Conservation (phyloP, 2,329 filamentous ascomycete species). For the Huntiella savannae region DNA sequence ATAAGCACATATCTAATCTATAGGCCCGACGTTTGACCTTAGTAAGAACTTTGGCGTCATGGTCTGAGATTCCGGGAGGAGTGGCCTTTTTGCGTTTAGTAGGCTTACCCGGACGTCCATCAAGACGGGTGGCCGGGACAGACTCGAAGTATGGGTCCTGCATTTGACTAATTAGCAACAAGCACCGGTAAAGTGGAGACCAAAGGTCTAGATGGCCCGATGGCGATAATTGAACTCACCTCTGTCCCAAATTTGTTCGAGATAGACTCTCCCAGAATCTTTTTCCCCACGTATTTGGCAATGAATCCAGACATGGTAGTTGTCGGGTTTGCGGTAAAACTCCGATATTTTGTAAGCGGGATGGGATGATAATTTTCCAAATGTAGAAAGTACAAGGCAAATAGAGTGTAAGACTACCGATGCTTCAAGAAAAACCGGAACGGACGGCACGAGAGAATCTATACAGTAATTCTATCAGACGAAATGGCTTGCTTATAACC, state of each 20-base stretch:
- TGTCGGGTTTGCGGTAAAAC: not conserved
- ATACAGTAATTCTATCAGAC: not conserved
- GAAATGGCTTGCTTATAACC: not conserved
- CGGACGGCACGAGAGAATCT: not conserved
- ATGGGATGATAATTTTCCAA: not conserved
- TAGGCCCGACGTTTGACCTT: conserved; percentile 76
- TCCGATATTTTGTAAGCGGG: too few relatives aligned
- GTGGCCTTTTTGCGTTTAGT: conserved; percentile 76
- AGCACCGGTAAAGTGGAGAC: not conserved
- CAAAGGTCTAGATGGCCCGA: not conserved
- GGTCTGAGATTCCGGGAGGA: conserved; percentile 60
- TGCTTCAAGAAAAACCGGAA: not conserved
- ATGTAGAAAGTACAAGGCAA: not conserved
- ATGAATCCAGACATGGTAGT: conserved; percentile 30
- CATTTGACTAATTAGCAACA: not conserved
- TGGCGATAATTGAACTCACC: conserved; percentile 19
- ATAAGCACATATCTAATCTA: conserved; percentile 65
- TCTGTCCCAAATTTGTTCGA: conserved; percentile 40
- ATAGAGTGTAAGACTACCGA: not conserved
- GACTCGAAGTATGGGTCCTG: conserved; percentile 84
- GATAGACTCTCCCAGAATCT: conserved; percentile 35
- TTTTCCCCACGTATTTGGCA: conserved; percentile 36
- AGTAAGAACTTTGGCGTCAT: conserved; percentile 68
- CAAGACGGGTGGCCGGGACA: conserved; percentile 52
- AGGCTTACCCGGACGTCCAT: conserved; percentile 48